Evolutionary conservation across 305 asterid genomes (phyloP), one percentile per base, ranked within the genome.

Genomic region (Stenogyne calaminthoides): DNA sequence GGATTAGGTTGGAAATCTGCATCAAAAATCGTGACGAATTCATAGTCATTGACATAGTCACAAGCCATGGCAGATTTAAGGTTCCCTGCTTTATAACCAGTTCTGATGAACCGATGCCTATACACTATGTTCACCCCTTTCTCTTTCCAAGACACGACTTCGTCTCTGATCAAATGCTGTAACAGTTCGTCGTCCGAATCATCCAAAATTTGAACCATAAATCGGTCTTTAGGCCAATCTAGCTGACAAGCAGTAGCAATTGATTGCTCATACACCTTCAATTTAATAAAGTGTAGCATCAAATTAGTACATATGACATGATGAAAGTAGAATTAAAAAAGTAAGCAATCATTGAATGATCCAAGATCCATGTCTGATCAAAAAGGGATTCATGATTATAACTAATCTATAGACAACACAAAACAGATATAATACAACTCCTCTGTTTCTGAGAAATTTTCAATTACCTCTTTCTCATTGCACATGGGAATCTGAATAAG

Each of bases 401-500:
- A 25, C 29, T 63, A 27, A 67, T 77, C 39, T 27, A 40, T 40
- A 69, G 37, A 63, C 46, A 22, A 46, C n/a, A 42, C 22, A 0
- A 36, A 64, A 39, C 49, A 32, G 52, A 42, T 14, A 12, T 14
- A 69, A 74, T 1, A 37, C 1, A 27, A 9, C 39, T 47, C 34
- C 27, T 25, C 22, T 46, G 37, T 59, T 71, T 32, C 36, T 32
- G 36, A 5, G 36, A 32, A 32, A 4, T 37, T 47, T 37, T 4
- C 1, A 66, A 66, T 83, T 84, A 95, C 98, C 99, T 92, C 99
- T 88, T 78, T 92, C 74, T 95, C 99, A 77, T 91, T 94, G 85
- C 97, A 89, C 97, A 94, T 94, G 1, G 98, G 98, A 79, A 94
- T 90, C 87, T 95, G 99, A 67, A 95, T 88, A 84, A 95, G 95